Evolutionary conservation across 148 eudicot genomes (phyloP), one percentile per base, ranked within the genome.

Genomic region (Rhododendron simsii): DNA sequence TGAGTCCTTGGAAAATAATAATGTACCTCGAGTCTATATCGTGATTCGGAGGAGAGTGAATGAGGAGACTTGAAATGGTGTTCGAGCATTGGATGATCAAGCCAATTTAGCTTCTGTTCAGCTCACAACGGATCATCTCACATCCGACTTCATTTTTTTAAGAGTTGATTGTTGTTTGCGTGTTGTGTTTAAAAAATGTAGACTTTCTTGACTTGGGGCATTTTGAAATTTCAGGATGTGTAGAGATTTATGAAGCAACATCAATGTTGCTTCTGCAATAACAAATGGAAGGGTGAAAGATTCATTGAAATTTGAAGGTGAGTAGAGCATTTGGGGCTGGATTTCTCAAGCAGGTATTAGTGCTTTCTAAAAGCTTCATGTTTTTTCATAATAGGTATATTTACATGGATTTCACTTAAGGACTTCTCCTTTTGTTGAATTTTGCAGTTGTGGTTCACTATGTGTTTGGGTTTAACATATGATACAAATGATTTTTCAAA

Each of bases 291-390:
- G 95, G 14, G 95, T 92, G 37, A 93, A 93, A 87, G 94, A 94
- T 16, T 92, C 94, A 0, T 84, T 93, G 88, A 93, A 55, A 55
- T 55, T 18, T 55, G 20, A 12, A 92, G 90, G 95, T 93, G 84
- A 92, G 94, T 16, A 89, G 95, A 48, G 95, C 95, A 45, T 91
- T 93, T 78, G 95, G 95, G 18, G 94, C 94, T 41, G 94, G 95
- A 16, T 93, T 88, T 88, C 94, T 93, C 82, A 93, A 93, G 79
- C 87, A 92, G 86, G 95, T 93, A 92, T 1, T 21, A 5, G 23
- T 8, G n/a, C 83, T 51, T 18, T 85, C 33, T 30, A 47, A 45
- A 78, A 18, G 69, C 71, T 30, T 12, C 11, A 67, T 26, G 12
- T 69, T 69, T 69, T 7, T 57, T 57, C 63, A 57, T 0, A 57